A percentile compares a stretch with the other conserved stretches of the same genome.
Conservation (phyloP, 2,329 filamentous ascomycete genomes). For the Colletotrichum viniferum region DNA sequence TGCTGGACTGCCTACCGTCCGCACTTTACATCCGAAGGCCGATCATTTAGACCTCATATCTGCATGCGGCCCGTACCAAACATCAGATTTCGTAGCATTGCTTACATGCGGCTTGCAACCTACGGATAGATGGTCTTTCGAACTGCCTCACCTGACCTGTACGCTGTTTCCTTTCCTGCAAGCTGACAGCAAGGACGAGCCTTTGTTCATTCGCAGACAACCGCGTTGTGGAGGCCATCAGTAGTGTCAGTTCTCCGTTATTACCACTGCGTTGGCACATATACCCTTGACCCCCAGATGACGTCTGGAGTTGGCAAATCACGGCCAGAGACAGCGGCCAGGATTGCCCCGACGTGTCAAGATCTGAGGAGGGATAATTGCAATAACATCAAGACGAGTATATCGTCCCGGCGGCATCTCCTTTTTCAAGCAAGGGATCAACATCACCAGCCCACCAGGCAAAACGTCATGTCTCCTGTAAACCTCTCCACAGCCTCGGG, state of each 20-base stretch:
- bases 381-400: neutral
- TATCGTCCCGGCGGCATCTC: neutral
- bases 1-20: neutral
- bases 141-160: neutral
- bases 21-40: neutral
- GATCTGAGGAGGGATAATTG: neutral
- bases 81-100: neutral
- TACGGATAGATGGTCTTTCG: neutral
- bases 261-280: constrained; percentile 3
- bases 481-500: neutral
- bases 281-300: constrained; percentile 2
- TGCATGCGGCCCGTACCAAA: neutral
- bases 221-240: neutral
- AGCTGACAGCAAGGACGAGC: neutral
- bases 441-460: neutral
- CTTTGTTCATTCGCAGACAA: neutral
- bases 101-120: neutral
- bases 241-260: neutral
- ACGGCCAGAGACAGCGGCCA: neutral
- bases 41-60: neutral
- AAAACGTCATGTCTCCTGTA: constrained; percentile 15
- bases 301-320: neutral
- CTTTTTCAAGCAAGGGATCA: neutral
- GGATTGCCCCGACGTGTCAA: neutral
- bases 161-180: neutral